These are phyloP conservation scores for Brachypodium distachyon DNA, from an alignment of 202 grass and related monocot species.

Conservation along the genomic window DNA sequence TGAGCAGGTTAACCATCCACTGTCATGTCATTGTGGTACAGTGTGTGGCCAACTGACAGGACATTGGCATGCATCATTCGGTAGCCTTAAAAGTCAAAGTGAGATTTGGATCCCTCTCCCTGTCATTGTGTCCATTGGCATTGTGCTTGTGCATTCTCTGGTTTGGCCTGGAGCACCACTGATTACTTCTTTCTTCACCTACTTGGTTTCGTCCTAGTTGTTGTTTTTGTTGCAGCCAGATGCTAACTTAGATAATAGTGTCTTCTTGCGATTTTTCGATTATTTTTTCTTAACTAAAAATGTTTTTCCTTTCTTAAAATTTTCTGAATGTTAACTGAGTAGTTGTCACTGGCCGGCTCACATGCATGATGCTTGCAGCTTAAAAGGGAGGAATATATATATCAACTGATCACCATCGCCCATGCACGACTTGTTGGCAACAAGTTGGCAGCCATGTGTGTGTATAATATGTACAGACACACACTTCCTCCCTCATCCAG, in stretches of 20 bases:
- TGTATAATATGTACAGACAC: not conserved
- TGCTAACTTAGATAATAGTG: not conserved
- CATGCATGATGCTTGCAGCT: slow-evolving; percentile 1
- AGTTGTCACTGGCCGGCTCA: slow-evolving; percentile 2
- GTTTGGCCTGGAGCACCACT: slow-evolving; percentile 3
- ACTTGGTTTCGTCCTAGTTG: not conserved
- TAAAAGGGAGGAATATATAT: not conserved
- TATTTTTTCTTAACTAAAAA: not conserved
- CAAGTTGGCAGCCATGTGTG: slow-evolving; percentile 14
- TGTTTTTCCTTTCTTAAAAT: not conserved
- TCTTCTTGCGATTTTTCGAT: not conserved
- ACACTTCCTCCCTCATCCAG: not conserved
- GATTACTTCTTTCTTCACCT: not conserved
- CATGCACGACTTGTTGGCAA: slow-evolving; percentile 8
- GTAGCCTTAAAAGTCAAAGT: slow-evolving; percentile 20
- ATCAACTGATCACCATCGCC: not conserved
- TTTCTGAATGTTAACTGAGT: not conserved
- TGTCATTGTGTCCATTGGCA: slow-evolving; percentile 11
- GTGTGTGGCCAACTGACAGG: slow-evolving; percentile 7
- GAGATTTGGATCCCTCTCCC: slow-evolving; percentile 18
- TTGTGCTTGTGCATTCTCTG: slow-evolving; percentile 15
- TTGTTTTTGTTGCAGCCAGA: slow-evolving; percentile 5
- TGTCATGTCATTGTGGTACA: not conserved
- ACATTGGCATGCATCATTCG: slow-evolving; percentile 12
- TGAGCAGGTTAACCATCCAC: slow-evolving; percentile 10